These are phyloP conservation scores for Quercus parvula DNA, from an alignment of 306 rosid species.

Conservation along the genomic window DNA sequence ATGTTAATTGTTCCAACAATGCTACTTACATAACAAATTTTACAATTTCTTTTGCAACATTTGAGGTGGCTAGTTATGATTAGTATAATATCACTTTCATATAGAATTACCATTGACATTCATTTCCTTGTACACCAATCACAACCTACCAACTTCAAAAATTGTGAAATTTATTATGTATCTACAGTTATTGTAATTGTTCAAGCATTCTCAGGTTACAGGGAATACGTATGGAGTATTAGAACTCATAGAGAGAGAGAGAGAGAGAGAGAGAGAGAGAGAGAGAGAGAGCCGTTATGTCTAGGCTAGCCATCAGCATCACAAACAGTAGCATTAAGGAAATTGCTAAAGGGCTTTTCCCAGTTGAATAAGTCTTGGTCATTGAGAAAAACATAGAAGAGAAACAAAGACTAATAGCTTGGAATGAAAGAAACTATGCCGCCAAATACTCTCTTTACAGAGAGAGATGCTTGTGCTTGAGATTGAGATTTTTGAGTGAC, in stretches of 20 bases:
- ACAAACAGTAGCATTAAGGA: conserved; percentile 19
- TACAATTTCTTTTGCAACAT: too few species aligned
- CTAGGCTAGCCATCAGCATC: conserved; percentile 5
- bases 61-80: too few species aligned
- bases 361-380: conserved; percentile 13
- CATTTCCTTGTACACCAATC: too few species aligned
- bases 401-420: background rate
- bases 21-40: too few species aligned
- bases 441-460: background rate
- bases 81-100: too few species aligned
- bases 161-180: too few species aligned
- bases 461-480: background rate
- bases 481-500: background rate
- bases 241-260: background rate
- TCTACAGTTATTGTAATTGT: too few species aligned
- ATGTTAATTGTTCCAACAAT: too few species aligned
- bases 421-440: background rate
- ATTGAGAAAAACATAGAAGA: background rate
- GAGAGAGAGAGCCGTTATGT: conserved; percentile 15
- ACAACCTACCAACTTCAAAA: too few species aligned
- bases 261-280: background rate
- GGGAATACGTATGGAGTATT: too few species aligned
- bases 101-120: too few species aligned
- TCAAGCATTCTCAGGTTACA: too few species aligned
- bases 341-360: background rate